Evolutionary conservation across 371 early-diverging fungal species (phyloP), one percentile per base, ranked within the genome.

Genomic region (Conidiobolus incongruus): DNA sequence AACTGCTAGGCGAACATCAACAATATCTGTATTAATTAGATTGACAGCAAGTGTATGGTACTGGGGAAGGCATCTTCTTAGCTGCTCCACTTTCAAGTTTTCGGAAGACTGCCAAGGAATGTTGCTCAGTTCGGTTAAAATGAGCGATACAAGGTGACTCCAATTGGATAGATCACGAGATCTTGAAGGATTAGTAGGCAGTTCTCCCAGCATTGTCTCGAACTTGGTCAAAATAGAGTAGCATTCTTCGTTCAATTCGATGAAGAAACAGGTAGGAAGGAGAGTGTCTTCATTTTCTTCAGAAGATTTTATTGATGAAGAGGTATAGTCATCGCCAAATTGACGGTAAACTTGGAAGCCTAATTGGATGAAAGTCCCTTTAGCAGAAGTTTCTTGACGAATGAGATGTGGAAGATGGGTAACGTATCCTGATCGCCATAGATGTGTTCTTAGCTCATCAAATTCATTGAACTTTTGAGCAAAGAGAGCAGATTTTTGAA

Each of bases 341-440:
- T 49, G 53, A 3, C 58, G 51, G 46, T 63, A 63, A 11, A 58
- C 45, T 37, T 55, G 53, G 49, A 54, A 63, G 38, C 58, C 48
- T 15, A 63, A 52, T 6, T 55, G 55, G 15, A 63, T 50, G 46
- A 58, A 63, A 16, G 55, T 58, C 15, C 53, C 55, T 38, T 58
- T 28, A 1, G 63, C 56, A 44, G 55, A 46, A 22, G 60, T 60
- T 50, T 78, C 79, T 61, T 82, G 71, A 49, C 75, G 75, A 23
- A 82, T 67, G 47, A 89, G 60, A 45, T 82, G 81, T 20, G 90
- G 90, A 61, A 82, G 54, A 41, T 83, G 77, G 16, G 73, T 68
- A 58, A 83, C 80, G 40, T 81, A 72, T 1, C 86, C 83, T 56
- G 66, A 66, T 46, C 70, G 68, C 50, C 71, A 81, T 20, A 89